Evolutionary conservation across 176 grass and related monocot species (phyloP).

Genomic region (Secale cereale): DNA sequence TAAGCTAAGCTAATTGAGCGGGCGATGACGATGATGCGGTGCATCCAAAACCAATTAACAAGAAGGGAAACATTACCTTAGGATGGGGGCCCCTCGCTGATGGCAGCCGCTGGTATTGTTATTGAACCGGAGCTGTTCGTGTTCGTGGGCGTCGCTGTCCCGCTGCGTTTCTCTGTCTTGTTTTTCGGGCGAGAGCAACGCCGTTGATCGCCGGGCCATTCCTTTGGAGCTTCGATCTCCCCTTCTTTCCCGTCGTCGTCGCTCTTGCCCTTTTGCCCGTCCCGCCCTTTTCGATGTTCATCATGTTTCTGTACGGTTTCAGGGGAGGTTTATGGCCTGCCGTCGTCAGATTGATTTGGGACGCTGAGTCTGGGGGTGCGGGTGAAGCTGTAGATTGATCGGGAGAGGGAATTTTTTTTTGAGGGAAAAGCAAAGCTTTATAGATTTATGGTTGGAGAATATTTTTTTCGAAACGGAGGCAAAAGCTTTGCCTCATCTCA

Average conservation of each 20-base stretch:
- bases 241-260: slow-evolving; percentile 19
- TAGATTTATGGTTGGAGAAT: no score
- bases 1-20: slow-evolving; percentile 22
- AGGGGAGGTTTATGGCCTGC: not conserved
- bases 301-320: slow-evolving; percentile 24
- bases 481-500: no score
- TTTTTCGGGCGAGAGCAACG: not conserved
- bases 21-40: slow-evolving; percentile 28
- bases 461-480: no score
- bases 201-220: slow-evolving; percentile 34
- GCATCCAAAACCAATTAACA: not conserved
- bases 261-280: not conserved
- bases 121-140: not conserved
- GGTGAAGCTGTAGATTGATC: not conserved
- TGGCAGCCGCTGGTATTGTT: slow-evolving; percentile 32
- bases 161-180: not conserved
- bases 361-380: not conserved
- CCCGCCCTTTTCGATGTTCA: slow-evolving; percentile 17
- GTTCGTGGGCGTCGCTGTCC: slow-evolving; percentile 17
- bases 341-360: not conserved
- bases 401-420: not conserved
- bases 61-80: slow-evolving; percentile 13
- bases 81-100: slow-evolving; percentile 19
- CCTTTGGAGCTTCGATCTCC: slow-evolving; percentile 36
- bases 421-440: no score